Evolutionary conservation across 768 basidiomycete genomes (phyloP).

Genomic region (Mycena sanguinolenta): DNA sequence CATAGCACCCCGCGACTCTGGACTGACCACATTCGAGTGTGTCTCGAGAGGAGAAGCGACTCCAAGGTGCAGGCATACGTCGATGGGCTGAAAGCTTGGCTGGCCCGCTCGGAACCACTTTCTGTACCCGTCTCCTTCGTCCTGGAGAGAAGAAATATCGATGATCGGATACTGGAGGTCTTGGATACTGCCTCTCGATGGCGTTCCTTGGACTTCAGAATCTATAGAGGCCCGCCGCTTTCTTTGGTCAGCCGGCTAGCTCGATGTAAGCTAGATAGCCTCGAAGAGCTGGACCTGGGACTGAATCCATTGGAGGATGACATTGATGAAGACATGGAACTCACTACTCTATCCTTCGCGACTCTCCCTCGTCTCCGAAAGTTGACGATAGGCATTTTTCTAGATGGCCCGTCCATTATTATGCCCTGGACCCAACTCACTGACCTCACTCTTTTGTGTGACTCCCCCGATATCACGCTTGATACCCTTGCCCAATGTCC

Average conservation of each 20-base stretch:
- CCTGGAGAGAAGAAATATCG: background rate
- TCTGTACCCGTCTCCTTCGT: background rate
- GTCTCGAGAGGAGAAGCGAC: background rate
- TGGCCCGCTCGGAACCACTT: background rate
- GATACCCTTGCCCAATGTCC: background rate
- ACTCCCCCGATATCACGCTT: background rate
- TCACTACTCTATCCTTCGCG: background rate
- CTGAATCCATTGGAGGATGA: background rate
- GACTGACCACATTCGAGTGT: background rate
- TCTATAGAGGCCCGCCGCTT: no score
- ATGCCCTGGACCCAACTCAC: conserved; percentile 5
- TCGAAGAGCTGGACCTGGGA: background rate
- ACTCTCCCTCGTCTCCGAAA: background rate
- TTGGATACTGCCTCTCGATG: background rate
- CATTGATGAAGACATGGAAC: background rate
- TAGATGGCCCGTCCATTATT: background rate
- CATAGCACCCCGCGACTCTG: conserved; percentile 2
- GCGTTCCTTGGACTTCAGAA: background rate
- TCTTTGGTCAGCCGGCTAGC: background rate
- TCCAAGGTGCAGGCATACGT: background rate
- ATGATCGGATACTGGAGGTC: background rate
- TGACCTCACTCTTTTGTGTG: background rate
- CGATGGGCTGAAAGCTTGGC: conserved; percentile 1
- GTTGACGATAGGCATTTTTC: background rate
- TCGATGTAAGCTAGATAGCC: background rate